Evolutionary conservation across 805 yeast species (phyloP).

Genomic region (Allodekkera sacchari): DNA sequence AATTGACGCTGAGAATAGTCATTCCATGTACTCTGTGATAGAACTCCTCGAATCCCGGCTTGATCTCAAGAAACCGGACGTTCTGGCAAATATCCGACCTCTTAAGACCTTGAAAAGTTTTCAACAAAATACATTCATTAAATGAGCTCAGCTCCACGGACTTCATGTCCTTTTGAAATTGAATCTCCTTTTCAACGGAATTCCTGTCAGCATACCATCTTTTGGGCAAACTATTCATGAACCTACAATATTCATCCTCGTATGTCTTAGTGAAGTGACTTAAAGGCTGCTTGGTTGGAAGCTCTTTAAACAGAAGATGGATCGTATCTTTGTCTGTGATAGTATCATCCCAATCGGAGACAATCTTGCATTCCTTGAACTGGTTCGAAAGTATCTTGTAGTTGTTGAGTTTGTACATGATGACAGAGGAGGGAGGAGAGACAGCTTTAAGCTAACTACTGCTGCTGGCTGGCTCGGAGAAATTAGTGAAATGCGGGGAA

Average conservation of each 20-base stretch:
- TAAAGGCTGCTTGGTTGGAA: constrained; percentile 33
- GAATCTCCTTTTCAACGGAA: constrained; percentile 32
- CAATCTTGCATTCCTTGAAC: constrained; percentile 16
- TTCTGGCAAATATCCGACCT: constrained; percentile 24
- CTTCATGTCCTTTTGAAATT: constrained; percentile 37
- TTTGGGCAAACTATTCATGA: constrained; percentile 14
- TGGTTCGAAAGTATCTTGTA: not conserved
- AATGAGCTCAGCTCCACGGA: constrained; percentile 43
- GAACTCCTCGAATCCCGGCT: constrained; percentile 32
- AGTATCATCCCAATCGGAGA: constrained; percentile 65
- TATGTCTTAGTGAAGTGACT: constrained; percentile 37
- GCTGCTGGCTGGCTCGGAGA: no score
- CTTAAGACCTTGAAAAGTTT: constrained; percentile 35
- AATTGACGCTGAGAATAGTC: constrained; percentile 47
- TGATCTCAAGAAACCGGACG: no score
- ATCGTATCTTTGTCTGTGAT: constrained; percentile 50
- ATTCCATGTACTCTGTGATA: constrained; percentile 7
- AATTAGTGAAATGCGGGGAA: no score
- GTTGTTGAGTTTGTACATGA: no score
- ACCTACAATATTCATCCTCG: constrained; percentile 27
- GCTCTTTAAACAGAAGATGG: constrained; percentile 38
- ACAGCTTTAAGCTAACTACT: no score
- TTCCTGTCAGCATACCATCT: constrained; percentile 23
- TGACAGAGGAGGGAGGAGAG: no score
- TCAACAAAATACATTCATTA: constrained; percentile 27